Evolutionary conservation across 495 filamentous ascomycete species (phyloP).

Genomic region (Penicillium cataractarum): DNA sequence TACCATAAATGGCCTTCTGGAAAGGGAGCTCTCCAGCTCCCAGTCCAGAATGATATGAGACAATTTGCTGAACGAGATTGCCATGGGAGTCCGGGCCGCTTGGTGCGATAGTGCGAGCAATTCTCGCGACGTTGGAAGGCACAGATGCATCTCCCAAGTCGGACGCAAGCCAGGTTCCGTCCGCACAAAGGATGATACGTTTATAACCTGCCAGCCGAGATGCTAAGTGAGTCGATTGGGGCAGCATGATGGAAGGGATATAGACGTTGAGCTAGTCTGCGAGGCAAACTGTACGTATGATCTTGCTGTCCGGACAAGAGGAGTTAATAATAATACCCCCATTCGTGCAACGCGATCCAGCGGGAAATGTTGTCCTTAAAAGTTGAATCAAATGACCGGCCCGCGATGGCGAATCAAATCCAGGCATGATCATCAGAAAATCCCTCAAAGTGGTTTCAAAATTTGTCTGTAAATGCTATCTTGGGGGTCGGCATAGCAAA

Average conservation of each 20-base stretch:
- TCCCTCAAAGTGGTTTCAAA: background rate
- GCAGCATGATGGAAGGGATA: background rate
- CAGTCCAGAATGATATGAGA: conserved; percentile 29
- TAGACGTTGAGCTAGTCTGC: background rate
- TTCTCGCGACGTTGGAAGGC: conserved; percentile 26
- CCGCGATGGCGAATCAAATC: background rate
- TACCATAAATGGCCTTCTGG: conserved; percentile 4
- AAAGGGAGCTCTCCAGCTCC: conserved; percentile 17
- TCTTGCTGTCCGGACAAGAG: background rate
- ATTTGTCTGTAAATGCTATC: background rate
- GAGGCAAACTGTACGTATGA: background rate
- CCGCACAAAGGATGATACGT: conserved; percentile 27
- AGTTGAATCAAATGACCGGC: background rate
- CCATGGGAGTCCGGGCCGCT: conserved; percentile 13
- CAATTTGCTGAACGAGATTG: conserved; percentile 23
- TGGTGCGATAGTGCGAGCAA: conserved; percentile 18
- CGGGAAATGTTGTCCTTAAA: background rate
- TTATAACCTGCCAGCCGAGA: conserved; percentile 9
- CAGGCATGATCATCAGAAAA: background rate
- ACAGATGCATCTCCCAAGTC: conserved; percentile 20
- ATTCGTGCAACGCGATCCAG: background rate
- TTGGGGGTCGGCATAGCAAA: background rate
- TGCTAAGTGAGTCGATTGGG: background rate
- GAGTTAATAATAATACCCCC: background rate
- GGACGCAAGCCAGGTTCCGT: conserved; percentile 29